Percentiles rank a stretch among this genome's conserved stretches.
phyloP scores from a whole-genome alignment of 2,329 filamentous ascomycete species.

The Chaetomium olivaceum region DNA sequence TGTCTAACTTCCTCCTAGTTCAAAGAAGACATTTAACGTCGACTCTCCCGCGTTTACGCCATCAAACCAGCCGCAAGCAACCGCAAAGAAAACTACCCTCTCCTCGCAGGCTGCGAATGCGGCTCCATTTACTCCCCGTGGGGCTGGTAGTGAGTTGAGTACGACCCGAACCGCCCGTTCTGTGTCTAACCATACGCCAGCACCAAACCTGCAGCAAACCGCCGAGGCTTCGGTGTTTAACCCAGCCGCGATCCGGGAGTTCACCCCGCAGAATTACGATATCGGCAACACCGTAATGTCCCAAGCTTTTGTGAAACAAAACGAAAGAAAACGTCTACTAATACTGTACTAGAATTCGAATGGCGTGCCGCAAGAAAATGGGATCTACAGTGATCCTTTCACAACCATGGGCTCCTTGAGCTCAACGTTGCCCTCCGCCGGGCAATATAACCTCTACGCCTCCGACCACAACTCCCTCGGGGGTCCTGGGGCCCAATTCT shows the following conservation, averaged over 20 bases:
- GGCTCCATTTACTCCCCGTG: constrained; percentile 78
- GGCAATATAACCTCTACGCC: constrained; percentile 73
- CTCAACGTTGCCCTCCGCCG: constrained; percentile 49
- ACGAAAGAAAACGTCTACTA: constrained; percentile 1
- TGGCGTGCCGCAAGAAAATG: constrained; percentile 49
- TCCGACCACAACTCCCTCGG: constrained; percentile 66
- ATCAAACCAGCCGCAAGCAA: constrained; percentile 46
- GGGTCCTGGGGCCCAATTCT: constrained; percentile 63
- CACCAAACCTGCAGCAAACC: constrained; percentile 42
- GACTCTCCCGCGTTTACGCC: constrained; percentile 96
- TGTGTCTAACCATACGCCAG: constrained; percentile 38
- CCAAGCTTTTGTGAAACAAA: not conserved
- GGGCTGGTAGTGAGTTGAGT: constrained; percentile 44
- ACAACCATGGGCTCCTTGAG: constrained; percentile 55
- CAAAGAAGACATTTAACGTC: constrained; percentile 84
- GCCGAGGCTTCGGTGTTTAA: constrained; percentile 48
- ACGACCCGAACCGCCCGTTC: not conserved
- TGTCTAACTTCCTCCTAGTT: constrained; percentile 36
- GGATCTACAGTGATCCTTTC: constrained; percentile 62
- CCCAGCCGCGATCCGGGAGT: constrained; percentile 58
- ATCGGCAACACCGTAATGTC: constrained; percentile 48
- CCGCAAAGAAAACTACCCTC: constrained; percentile 71
- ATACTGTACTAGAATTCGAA: constrained; percentile 38
- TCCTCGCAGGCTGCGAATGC: constrained; percentile 90
- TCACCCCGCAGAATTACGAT: constrained; percentile 59